Evolutionary conservation across 768 basidiomycete species (phyloP).

Genomic region (Sistotremastrum suecicum): DNA sequence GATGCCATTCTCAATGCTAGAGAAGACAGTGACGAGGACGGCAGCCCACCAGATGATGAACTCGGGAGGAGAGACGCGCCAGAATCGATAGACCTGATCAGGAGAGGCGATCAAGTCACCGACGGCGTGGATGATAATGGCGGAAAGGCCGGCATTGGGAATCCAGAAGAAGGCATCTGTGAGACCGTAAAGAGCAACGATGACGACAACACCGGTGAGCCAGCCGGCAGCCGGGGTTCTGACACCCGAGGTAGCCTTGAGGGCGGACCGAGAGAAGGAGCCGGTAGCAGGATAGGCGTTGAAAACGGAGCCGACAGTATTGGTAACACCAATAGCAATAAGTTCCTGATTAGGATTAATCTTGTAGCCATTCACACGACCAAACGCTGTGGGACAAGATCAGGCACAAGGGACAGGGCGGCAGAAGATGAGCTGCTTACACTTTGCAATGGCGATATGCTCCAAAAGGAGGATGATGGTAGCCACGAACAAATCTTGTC

Average conservation of each 20-base stretch:
- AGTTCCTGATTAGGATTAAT: constrained; percentile 90
- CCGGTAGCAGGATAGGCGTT: constrained; percentile 93
- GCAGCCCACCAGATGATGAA: constrained; percentile 81
- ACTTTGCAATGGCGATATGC: constrained; percentile 96
- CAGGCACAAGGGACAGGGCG: neutral
- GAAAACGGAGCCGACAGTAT: constrained; percentile 82
- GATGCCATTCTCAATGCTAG: constrained; percentile 87
- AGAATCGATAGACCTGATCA: constrained; percentile 69
- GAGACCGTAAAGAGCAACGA: constrained; percentile 89
- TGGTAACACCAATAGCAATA: constrained; percentile 95
- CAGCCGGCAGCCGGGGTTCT: constrained; percentile 87
- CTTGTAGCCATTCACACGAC: constrained; percentile 89
- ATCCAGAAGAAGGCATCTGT: constrained; percentile 91
- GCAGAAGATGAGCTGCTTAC: constrained; percentile 26
- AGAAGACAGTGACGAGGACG: constrained; percentile 82
- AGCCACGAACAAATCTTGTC: constrained; percentile 63
- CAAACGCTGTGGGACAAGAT: constrained; percentile 50
- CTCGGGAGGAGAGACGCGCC: constrained; percentile 89
- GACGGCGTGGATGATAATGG: constrained; percentile 90
- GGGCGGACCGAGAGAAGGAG: constrained; percentile 94
- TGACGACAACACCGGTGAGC: constrained; percentile 71
- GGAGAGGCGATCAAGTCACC: constrained; percentile 81
- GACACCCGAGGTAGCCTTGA: constrained; percentile 96
- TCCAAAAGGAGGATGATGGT: constrained; percentile 86
- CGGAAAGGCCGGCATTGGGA: constrained; percentile 68